These are phyloP conservation scores for Cordyceps sp. DNA, from an alignment of 2,329 filamentous ascomycete species.

Conservation along the genomic window DNA sequence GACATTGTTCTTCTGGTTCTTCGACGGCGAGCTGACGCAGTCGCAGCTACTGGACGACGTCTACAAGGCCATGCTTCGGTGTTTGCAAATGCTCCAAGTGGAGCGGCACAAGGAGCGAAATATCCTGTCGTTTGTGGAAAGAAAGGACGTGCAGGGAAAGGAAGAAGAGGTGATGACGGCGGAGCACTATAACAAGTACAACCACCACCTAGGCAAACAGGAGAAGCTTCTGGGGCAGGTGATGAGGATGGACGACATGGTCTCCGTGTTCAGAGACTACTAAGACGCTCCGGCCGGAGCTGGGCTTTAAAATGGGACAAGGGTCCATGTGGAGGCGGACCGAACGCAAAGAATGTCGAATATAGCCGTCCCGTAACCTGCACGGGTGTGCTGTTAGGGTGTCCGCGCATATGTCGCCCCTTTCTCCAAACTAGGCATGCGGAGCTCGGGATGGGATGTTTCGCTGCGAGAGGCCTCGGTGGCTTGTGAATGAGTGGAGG, in stretches of 20 bases:
- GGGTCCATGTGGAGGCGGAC: too few species aligned
- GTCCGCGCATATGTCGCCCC: too few species aligned
- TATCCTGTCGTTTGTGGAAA: conserved; percentile 66
- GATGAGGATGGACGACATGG: conserved; percentile 65
- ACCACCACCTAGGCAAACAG: conserved; percentile 43
- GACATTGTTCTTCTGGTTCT: conserved; percentile 86
- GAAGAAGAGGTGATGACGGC: conserved; percentile 66
- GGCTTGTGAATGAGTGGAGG: too few species aligned
- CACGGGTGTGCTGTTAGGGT: too few species aligned
- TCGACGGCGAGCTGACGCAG: conserved; percentile 58
- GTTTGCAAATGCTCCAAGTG: conserved; percentile 61
- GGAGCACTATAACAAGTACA: conserved; percentile 51
- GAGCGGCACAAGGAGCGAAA: conserved; percentile 57
- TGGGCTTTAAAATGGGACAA: too few species aligned
- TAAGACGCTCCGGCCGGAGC: conserved; percentile 16
- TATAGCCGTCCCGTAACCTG: too few species aligned
- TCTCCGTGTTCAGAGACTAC: conserved; percentile 69
- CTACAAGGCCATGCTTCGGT: conserved; percentile 81
- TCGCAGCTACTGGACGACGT: conserved; percentile 59
- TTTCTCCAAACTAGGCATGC: too few species aligned
- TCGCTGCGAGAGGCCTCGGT: too few species aligned
- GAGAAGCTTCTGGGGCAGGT: conserved; percentile 66
- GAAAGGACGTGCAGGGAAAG: conserved; percentile 70
- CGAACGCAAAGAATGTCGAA: too few species aligned
- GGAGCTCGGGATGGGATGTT: too few species aligned